These are phyloP conservation scores for Dactylellina sp. DNA, from an alignment of 2,329 filamentous ascomycete species.

Conservation along the genomic window DNA sequence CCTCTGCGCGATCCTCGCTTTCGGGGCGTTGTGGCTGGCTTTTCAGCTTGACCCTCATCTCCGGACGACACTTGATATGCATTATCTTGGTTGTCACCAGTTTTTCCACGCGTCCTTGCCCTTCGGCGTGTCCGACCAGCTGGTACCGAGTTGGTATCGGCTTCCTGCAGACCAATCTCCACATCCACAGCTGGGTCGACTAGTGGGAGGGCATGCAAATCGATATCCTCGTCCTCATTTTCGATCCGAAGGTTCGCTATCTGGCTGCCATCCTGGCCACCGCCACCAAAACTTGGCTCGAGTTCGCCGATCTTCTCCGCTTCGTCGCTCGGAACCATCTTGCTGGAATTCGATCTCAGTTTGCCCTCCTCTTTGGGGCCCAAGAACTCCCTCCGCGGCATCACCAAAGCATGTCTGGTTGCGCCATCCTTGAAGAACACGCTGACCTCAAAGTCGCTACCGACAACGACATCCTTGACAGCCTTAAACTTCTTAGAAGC, in stretches of 20 bases:
- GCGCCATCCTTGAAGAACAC: conserved; percentile 90
- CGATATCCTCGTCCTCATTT: conserved; percentile 52
- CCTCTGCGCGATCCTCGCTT: conserved; percentile 33
- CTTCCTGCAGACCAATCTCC: conserved; percentile 20
- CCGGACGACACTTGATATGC: conserved; percentile 20
- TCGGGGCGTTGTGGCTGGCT: conserved; percentile 49
- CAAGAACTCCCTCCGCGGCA: conserved; percentile 83
- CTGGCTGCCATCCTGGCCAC: conserved; percentile 56
- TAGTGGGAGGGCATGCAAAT: conserved; percentile 44
- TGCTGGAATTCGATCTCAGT: conserved; percentile 53
- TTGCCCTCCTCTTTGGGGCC: conserved; percentile 67
- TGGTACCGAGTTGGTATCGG: conserved; percentile 41
- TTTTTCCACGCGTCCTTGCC: conserved; percentile 31
- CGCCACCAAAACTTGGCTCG: conserved; percentile 58
- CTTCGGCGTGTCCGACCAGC: conserved; percentile 46
- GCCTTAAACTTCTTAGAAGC: conserved; percentile 76
- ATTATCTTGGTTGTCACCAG: conserved; percentile 22
- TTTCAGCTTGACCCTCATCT: conserved; percentile 51
- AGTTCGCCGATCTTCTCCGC: conserved; percentile 53
- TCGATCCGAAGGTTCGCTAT: conserved; percentile 50
- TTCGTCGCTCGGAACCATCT: conserved; percentile 58
- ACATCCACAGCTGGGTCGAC: conserved; percentile 19
- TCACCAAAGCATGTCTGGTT: conserved; percentile 85
- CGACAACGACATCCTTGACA: conserved; percentile 86
- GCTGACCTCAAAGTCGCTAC: conserved; percentile 93